Conservation (phyloP, 2,329 filamentous ascomycete genomes). For the Alternaria brassicicola region DNA sequence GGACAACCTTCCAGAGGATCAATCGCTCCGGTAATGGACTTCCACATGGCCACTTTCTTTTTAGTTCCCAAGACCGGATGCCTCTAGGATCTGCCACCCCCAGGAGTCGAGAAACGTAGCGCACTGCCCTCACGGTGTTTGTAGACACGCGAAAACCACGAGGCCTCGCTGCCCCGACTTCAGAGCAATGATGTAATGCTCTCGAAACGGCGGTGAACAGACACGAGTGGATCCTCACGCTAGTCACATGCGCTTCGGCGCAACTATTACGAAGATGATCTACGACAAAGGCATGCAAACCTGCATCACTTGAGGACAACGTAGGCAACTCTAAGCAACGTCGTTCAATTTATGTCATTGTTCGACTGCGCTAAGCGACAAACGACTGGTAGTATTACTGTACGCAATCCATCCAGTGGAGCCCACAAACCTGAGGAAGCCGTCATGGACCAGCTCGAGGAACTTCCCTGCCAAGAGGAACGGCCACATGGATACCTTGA, state of each 20-base stretch:
- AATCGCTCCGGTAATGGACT: conserved; percentile 25
- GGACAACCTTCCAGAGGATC: conserved; percentile 24
- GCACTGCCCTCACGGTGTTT: conserved; percentile 34
- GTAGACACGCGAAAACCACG: conserved; percentile 37
- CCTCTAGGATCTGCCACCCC: conserved; percentile 10
- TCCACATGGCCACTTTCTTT: conserved; percentile 28
- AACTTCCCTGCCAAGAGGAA: background rate
- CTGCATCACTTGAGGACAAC: conserved; percentile 26
- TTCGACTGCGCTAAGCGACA: conserved; percentile 28
- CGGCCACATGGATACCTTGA: background rate
- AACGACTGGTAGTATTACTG: conserved; percentile 18
- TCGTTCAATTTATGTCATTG: conserved; percentile 37
- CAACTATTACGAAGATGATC: conserved; percentile 24
- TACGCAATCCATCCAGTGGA: conserved; percentile 7
- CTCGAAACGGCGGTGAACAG: conserved; percentile 33
- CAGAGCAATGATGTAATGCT: conserved; percentile 37
- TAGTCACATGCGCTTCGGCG: conserved; percentile 26
- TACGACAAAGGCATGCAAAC: conserved; percentile 17
- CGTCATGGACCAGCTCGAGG: background rate
- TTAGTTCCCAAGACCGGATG: conserved; percentile 20
- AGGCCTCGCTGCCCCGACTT: conserved; percentile 32
- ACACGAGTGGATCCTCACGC: conserved; percentile 29
- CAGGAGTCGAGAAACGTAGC: conserved; percentile 19
- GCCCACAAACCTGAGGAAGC: background rate
- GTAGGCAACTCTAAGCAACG: conserved; percentile 31